Conservation (phyloP, 768 basidiomycete genomes). For the Austroboletus festivus region DNA sequence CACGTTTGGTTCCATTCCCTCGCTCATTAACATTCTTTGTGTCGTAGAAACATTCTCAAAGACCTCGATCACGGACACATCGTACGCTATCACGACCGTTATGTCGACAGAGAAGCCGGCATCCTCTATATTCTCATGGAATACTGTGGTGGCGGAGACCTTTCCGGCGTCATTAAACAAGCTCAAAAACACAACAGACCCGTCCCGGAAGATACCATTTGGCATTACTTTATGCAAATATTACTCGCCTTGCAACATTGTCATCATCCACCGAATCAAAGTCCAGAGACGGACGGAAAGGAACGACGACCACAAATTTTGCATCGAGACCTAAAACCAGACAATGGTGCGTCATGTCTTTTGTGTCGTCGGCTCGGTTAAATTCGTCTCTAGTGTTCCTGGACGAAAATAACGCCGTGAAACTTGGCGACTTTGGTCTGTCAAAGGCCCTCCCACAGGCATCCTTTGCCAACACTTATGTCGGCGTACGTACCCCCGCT, state of each 20-base stretch:
- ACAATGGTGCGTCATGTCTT: conserved; percentile 68
- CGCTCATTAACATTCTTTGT: neutral
- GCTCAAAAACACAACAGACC: conserved; percentile 63
- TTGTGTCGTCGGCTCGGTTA: neutral
- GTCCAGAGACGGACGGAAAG: conserved; percentile 39
- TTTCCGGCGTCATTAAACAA: conserved; percentile 83
- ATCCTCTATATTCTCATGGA: conserved; percentile 99
- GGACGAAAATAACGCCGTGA: conserved; percentile 78
- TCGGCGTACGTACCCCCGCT: conserved; percentile 64
- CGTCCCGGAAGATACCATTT: conserved; percentile 89
- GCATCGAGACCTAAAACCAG: conserved; percentile 95
- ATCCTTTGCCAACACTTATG: conserved; percentile 93
- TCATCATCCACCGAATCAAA: conserved; percentile 66
- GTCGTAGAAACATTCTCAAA: conserved; percentile 86
- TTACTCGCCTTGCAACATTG: conserved; percentile 87
- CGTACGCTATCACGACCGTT: conserved; percentile 90
- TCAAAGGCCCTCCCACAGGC: conserved; percentile 88
- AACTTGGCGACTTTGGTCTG: conserved; percentile 95
- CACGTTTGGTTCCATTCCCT: neutral
- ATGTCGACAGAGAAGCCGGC: conserved; percentile 86
- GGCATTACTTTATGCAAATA: conserved; percentile 95
- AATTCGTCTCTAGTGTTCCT: conserved; percentile 68
- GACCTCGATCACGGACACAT: conserved; percentile 94
- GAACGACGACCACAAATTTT: conserved; percentile 72
- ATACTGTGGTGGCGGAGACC: conserved; percentile 96